Evolutionary conservation across 805 yeast species (phyloP), one percentile per base, ranked within the genome.

Genomic region (Sugiyamaella smithiae): DNA sequence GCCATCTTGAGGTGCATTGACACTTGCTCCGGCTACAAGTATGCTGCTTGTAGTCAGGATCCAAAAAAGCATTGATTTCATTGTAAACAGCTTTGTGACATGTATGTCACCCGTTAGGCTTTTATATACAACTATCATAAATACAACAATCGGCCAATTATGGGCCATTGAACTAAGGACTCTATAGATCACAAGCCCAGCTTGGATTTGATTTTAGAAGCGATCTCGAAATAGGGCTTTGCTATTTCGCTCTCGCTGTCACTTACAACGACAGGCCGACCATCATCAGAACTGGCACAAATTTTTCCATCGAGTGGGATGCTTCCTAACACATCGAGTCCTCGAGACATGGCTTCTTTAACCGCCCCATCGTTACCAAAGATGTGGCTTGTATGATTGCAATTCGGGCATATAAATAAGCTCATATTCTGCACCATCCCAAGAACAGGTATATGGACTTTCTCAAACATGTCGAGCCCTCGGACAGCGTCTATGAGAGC

Each of bases 371-470:
- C 82, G 5, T 71, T 61, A 0, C 95, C 95, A 67, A 88, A 88
- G 1, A 88, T 73, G 58, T 84, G 91, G 8, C 84, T 73, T 54
- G 81, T 82, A 56, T 84, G 89, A 43, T 71, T 62, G 60, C 96
- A 88, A 51, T 84, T 80, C 2, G 95, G 88, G 59, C 96, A 88
- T 5, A 78, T 61, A 60, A 73, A 86, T 54, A 76, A 76, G 55
- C 91, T 83, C 96, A 88, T 88, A 61, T 88, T 88, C 58, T 87
- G 87, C 0, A 88, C 88, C 53, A 87, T 61, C 0, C 96, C 96
- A 24, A 84, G 57, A 0, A 88, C 75, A 0, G 93, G 95, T 8
- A 85, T 78, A 16, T 77, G 66, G 35, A 86, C 85, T 55, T 84
- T 84, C 4, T 78, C 66, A 63, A 84, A 87, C 91, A 88, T 82